Conservation (phyloP, 441 rosid genomes). For the Jatropha multifida region DNA sequence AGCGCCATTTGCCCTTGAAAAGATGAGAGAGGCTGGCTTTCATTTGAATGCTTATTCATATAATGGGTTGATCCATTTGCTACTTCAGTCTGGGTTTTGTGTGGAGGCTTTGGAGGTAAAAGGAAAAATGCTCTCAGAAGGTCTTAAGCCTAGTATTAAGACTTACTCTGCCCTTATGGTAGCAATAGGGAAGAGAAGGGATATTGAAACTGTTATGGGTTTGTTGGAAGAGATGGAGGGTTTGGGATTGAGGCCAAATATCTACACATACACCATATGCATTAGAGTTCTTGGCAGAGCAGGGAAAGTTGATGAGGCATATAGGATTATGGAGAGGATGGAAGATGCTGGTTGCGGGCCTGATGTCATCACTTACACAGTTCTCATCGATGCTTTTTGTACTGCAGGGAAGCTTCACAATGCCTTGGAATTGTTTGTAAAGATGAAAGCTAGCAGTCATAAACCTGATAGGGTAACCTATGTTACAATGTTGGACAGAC, state of each 20-base stretch:
- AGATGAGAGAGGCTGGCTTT: constrained; percentile 70
- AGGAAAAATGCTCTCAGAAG: constrained; percentile 69
- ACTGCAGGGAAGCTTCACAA: constrained; percentile 61
- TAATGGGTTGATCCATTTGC: constrained; percentile 73
- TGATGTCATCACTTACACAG: constrained; percentile 86
- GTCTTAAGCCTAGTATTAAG: constrained; percentile 87
- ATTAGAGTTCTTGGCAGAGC: constrained; percentile 82
- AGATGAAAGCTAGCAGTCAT: constrained; percentile 76
- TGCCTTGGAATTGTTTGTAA: constrained; percentile 58
- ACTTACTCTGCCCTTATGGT: constrained; percentile 95
- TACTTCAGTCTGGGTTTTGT: constrained; percentile 62
- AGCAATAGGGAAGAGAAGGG: constrained; percentile 83
- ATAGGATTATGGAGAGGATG: constrained; percentile 66
- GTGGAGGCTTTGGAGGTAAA: constrained; percentile 68
- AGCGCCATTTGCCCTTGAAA: constrained; percentile 54
- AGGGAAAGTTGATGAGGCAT: constrained; percentile 77
- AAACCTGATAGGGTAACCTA: constrained; percentile 88
- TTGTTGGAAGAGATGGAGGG: constrained; percentile 81
- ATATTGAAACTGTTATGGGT: constrained; percentile 59
- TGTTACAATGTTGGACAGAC: constrained; percentile 77
- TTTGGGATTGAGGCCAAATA: constrained; percentile 80
- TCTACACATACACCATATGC: constrained; percentile 90
- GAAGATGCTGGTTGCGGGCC: constrained; percentile 87
- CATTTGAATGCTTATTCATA: constrained; percentile 72
- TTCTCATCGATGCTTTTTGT: constrained; percentile 85